Evolutionary conservation across 1,284 basidiomycete species (phyloP).

Genomic region (Rugosomyces carneus): DNA sequence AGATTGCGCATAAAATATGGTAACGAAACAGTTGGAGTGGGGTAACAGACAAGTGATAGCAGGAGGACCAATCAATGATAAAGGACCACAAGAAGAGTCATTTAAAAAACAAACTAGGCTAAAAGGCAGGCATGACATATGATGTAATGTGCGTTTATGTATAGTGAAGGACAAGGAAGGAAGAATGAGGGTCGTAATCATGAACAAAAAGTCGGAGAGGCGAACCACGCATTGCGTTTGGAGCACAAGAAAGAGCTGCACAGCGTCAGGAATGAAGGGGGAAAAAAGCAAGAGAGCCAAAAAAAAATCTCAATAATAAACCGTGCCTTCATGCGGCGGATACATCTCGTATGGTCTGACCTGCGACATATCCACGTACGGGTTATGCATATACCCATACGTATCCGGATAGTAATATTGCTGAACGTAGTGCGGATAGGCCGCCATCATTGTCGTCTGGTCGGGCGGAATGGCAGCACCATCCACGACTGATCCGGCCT

Average conservation of each 20-base stretch:
- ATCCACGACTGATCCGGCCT: slow-evolving; percentile 10
- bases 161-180: background rate
- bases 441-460: slow-evolving; percentile 32
- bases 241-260: slow-evolving; percentile 4
- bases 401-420: slow-evolving; percentile 62
- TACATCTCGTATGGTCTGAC: slow-evolving; percentile 63
- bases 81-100: too few species aligned
- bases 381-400: slow-evolving; percentile 47
- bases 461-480: slow-evolving; percentile 14
- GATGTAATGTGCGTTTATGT: slow-evolving; percentile 3
- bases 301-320: slow-evolving; percentile 55
- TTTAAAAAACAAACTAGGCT: background rate
- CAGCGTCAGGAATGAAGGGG: slow-evolving; percentile 2
- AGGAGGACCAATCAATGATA: too few species aligned
- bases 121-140: background rate
- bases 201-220: slow-evolving; percentile 7
- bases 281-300: slow-evolving; percentile 7
- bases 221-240: slow-evolving; percentile 10
- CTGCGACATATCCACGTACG: slow-evolving; percentile 61
- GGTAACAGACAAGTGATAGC: too few species aligned
- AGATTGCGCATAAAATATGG: slow-evolving; percentile 4
- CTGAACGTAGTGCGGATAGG: slow-evolving; percentile 52
- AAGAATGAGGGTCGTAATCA: slow-evolving; percentile 12
- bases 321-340: slow-evolving; percentile 45
- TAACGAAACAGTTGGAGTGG: background rate